Conservation (phyloP, 768 basidiomycete species). For the Boletus rubescentipes region DNA sequence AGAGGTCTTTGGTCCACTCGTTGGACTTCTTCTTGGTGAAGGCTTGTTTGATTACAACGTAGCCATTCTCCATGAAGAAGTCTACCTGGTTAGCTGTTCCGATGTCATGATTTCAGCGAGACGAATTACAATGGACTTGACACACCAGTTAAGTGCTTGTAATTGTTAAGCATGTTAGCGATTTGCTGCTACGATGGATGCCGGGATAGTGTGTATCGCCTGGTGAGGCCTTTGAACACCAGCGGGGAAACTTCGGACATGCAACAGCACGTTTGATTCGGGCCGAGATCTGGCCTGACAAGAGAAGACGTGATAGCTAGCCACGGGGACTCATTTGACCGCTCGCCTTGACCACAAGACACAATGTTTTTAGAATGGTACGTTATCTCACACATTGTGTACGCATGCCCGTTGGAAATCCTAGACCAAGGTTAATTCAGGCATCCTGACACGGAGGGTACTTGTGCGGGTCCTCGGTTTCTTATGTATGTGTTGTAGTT, state of each 20-base stretch:
- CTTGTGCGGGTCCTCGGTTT: not conserved
- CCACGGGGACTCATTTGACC: not conserved
- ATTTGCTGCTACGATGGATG: not conserved
- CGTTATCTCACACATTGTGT: not conserved
- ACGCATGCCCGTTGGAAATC: not conserved
- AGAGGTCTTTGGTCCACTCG: conserved; percentile 53
- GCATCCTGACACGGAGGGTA: not conserved
- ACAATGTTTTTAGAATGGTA: too few species aligned
- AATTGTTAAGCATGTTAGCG: not conserved
- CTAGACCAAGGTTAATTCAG: not conserved
- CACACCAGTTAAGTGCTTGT: not conserved
- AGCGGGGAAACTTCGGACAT: not conserved
- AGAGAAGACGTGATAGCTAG: not conserved
- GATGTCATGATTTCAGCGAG: not conserved
- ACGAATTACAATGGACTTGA: not conserved
- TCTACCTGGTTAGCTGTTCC: conserved; percentile 39
- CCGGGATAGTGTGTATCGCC: not conserved
- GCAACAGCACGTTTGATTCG: not conserved
- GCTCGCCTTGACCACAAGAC: not conserved
- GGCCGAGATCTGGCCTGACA: not conserved
- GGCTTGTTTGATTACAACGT: conserved; percentile 50
- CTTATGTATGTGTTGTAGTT: too few species aligned
- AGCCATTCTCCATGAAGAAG: conserved; percentile 58
- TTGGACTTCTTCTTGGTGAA: conserved; percentile 48
- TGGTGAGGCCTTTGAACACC: not conserved